These are phyloP conservation scores for Osmanthus fragrans DNA, from an alignment of 257 asterid genomes.

Conservation along the genomic window DNA sequence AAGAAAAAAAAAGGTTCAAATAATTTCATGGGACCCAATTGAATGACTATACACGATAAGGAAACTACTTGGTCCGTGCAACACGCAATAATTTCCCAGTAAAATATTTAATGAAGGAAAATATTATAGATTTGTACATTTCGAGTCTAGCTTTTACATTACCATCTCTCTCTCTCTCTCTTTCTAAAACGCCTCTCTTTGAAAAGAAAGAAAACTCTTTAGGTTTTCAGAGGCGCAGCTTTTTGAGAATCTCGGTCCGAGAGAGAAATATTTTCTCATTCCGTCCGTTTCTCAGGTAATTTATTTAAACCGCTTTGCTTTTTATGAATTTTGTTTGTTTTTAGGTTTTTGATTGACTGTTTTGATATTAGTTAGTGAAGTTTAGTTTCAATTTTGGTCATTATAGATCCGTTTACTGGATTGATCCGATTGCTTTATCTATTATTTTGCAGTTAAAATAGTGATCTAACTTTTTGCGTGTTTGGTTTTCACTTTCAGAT, in stretches of 20 bases:
- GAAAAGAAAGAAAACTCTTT: constrained; percentile 8
- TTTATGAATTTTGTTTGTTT: background rate
- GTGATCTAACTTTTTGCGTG: constrained; percentile 10
- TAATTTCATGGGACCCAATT: background rate
- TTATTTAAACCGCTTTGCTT: background rate
- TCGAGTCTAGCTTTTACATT: constrained; percentile 22
- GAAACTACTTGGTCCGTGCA: constrained; percentile 27
- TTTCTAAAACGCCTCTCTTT: constrained; percentile 23
- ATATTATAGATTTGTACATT: constrained; percentile 16
- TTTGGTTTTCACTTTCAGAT: constrained; percentile 8
- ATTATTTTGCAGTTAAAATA: background rate
- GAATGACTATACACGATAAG: background rate
- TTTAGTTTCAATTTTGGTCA: background rate
- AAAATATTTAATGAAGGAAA: constrained; percentile 1
- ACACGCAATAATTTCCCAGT: constrained; percentile 30
- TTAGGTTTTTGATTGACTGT: background rate
- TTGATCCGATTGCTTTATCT: constrained; percentile 18
- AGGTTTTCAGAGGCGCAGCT: constrained; percentile 45
- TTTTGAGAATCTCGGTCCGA: constrained; percentile 28
- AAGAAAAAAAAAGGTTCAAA: background rate
- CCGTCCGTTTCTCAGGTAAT: constrained; percentile 27
- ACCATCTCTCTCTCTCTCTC: constrained; percentile 16
- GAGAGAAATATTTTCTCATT: constrained; percentile 15
- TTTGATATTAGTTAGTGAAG: constrained; percentile 3
- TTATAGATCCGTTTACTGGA: constrained; percentile 24